Evolutionary conservation across 2,329 filamentous ascomycete species (phyloP).

Genomic region (Beauveria asiatica): DNA sequence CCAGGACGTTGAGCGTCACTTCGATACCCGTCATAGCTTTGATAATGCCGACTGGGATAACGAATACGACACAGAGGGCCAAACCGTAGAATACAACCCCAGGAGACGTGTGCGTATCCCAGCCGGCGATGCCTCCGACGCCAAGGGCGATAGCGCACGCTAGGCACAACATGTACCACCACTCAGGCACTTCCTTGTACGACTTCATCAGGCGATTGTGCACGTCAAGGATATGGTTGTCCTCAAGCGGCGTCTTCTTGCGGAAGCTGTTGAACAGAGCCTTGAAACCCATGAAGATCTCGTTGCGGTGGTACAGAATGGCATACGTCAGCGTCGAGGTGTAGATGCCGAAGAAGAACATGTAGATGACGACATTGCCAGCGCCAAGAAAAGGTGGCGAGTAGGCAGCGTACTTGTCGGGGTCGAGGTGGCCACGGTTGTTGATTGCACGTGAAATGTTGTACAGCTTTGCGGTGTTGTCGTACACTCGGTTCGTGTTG

Average conservation of each 20-base stretch:
- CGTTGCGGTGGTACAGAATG: constrained; percentile 42
- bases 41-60: constrained; percentile 44
- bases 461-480: constrained; percentile 40
- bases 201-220: constrained; percentile 40
- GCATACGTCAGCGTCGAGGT: constrained; percentile 43
- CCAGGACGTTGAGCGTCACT: constrained; percentile 43
- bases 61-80: constrained; percentile 39
- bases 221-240: constrained; percentile 33
- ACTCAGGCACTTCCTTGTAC: constrained; percentile 42
- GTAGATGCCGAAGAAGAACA: constrained; percentile 48
- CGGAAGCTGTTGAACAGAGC: constrained; percentile 37
- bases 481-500: constrained; percentile 42
- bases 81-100: constrained; percentile 45
- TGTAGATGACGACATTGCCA: constrained; percentile 42
- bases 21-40: constrained; percentile 45
- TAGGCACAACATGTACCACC: constrained; percentile 42
- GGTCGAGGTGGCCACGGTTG: constrained; percentile 35
- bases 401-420: constrained; percentile 38
- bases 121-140: constrained; percentile 37
- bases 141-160: constrained; percentile 36
- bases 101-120: constrained; percentile 42
- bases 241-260: constrained; percentile 28
- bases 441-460: constrained; percentile 36
- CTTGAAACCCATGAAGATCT: constrained; percentile 41
- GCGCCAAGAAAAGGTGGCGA: constrained; percentile 44